Percentiles rank a stretch among this genome's conserved stretches.
Conservation (phyloP, 2,329 filamentous ascomycete species). For the Alternaria novae-zelandiae region DNA sequence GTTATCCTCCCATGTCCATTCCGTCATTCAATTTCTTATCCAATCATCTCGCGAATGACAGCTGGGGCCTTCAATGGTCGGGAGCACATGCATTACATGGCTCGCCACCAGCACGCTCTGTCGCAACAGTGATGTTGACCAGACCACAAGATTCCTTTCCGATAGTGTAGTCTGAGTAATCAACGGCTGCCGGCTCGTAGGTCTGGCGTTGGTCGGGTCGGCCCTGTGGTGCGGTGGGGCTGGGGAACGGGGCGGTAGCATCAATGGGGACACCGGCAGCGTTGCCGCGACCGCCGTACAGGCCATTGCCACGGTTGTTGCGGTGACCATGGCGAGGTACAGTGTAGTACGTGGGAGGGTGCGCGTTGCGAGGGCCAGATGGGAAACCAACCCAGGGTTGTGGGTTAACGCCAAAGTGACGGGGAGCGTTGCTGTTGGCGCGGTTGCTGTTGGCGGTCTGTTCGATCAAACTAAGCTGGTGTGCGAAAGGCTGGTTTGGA, state of each 20-base stretch:
- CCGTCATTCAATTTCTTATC: background rate
- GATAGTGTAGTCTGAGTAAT: slow-evolving; percentile 1
- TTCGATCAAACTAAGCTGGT: slow-evolving; percentile 21
- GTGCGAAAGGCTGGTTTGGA: slow-evolving; percentile 10
- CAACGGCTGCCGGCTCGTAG: background rate
- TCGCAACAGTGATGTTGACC: slow-evolving; percentile 3
- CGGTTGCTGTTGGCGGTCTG: slow-evolving; percentile 11
- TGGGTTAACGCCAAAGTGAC: slow-evolving; percentile 13
- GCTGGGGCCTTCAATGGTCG: background rate
- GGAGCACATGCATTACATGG: slow-evolving; percentile 12
- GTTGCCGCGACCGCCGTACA: slow-evolving; percentile 22
- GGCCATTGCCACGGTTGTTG: slow-evolving; percentile 27
- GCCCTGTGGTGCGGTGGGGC: slow-evolving; percentile 35
- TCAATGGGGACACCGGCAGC: slow-evolving; percentile 36
- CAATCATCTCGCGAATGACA: background rate
- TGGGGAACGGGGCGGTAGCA: slow-evolving; percentile 41
- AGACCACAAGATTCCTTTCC: slow-evolving; percentile 9
- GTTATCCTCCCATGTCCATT: background rate
- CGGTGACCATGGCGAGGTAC: slow-evolving; percentile 3
- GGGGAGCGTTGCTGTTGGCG: slow-evolving; percentile 4
- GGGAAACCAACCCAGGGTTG: slow-evolving; percentile 11
- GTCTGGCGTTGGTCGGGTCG: background rate
- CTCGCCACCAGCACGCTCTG: slow-evolving; percentile 2
- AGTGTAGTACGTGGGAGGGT: background rate
- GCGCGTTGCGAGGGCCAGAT: background rate